These are phyloP conservation scores for Geranomyces michiganensis DNA, from an alignment of 192 early-diverging fungal genomes.

Conservation along the genomic window DNA sequence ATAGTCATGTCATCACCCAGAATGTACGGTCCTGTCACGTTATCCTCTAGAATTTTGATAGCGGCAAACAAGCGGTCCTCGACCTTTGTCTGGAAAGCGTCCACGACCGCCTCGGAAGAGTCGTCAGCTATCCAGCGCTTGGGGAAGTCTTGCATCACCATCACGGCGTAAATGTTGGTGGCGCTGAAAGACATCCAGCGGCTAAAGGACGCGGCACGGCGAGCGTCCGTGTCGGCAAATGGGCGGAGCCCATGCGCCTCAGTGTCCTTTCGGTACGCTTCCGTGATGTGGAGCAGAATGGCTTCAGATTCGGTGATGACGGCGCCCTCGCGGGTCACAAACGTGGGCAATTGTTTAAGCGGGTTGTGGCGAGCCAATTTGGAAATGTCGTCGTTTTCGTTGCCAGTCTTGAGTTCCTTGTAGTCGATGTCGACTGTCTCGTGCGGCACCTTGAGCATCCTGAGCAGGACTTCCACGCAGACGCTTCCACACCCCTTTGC, in stretches of 20 bases:
- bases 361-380: slow-evolving; percentile 8
- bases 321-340: slow-evolving; percentile 1
- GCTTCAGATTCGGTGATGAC: slow-evolving; percentile 8
- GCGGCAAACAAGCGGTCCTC: background rate
- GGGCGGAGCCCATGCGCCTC: background rate
- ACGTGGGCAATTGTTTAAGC: slow-evolving; percentile 11
- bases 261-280: background rate
- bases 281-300: background rate
- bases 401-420: background rate
- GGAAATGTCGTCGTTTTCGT: background rate
- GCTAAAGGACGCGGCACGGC: background rate
- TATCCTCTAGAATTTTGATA: background rate
- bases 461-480: slow-evolving; percentile 7
- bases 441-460: background rate
- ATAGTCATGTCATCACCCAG: background rate
- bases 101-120: background rate
- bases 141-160: slow-evolving; percentile 1
- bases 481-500: slow-evolving; percentile 1
- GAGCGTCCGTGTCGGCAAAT: background rate
- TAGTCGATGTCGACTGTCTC: background rate
- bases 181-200: background rate
- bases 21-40: background rate
- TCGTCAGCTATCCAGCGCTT: slow-evolving; percentile 1
- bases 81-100: background rate
- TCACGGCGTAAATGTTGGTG: slow-evolving; percentile 4